Conservation (phyloP, 1,284 basidiomycete genomes). For the Volvariella volvacea region DNA sequence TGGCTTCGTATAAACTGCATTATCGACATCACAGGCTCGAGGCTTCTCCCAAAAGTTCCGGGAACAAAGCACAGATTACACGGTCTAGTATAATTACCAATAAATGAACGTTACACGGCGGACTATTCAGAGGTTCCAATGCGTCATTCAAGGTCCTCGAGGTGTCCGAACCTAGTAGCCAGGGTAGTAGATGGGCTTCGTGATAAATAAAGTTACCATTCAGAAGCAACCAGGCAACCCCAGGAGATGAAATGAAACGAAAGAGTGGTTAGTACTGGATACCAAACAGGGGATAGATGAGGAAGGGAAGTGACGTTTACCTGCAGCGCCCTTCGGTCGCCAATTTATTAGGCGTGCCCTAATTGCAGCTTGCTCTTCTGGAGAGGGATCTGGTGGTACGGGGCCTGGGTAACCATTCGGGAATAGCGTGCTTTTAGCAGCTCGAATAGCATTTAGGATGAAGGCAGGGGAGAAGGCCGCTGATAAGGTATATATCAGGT, state of each 20-base stretch:
- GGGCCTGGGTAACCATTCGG: constrained; percentile 76
- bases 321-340: constrained; percentile 36
- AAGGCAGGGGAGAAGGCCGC: constrained; percentile 47
- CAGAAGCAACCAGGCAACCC: no score
- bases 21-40: no score
- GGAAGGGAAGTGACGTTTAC: constrained; percentile 25
- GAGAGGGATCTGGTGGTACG: constrained; percentile 57
- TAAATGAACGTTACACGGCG: constrained; percentile 62
- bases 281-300: not conserved
- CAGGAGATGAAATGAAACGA: no score
- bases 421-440: constrained; percentile 61
- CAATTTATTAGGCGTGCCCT: constrained; percentile 44
- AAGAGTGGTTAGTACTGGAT: no score
- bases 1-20: no score
- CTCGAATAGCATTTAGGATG: constrained; percentile 39
- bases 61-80: constrained; percentile 54
- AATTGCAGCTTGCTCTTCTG: constrained; percentile 59
- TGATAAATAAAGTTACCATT: not conserved
- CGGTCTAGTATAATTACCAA: constrained; percentile 59
- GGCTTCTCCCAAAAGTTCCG: constrained; percentile 39
- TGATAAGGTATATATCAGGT: constrained; percentile 57
- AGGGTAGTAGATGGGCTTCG: constrained; percentile 29
- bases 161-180: constrained; percentile 43
- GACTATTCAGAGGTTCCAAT: constrained; percentile 51
- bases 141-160: constrained; percentile 38